A percentile compares a stretch with the other conserved stretches of the same genome.
Evolutionary conservation across 495 filamentous ascomycete genomes (phyloP).

Genomic region (Astrothelium subdiscretum): DNA sequence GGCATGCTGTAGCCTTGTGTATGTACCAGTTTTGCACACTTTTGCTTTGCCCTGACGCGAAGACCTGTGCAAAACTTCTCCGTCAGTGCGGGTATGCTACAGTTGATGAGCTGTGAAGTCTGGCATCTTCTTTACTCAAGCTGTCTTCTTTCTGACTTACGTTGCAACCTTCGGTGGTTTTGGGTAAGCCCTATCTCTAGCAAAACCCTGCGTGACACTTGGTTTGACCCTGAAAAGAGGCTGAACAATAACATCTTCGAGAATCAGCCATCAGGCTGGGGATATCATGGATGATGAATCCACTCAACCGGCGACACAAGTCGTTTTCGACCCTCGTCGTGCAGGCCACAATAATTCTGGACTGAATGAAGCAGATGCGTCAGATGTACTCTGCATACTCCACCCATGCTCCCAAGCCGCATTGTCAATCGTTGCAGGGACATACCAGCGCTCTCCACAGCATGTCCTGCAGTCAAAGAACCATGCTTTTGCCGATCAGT

Average conservation of each 20-base stretch:
- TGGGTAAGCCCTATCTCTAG: too few relatives aligned
- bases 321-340: constrained; percentile 65
- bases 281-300: constrained; percentile 19
- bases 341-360: constrained; percentile 65
- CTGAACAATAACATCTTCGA: background rate
- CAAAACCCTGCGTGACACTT: too few relatives aligned
- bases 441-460: constrained; percentile 39
- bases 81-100: background rate
- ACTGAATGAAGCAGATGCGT: constrained; percentile 64
- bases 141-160: too few relatives aligned
- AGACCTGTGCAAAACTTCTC: background rate
- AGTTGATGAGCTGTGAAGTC: background rate
- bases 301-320: constrained; percentile 68
- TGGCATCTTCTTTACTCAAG: too few relatives aligned
- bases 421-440: constrained; percentile 48
- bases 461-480: constrained; percentile 41
- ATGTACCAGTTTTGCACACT: too few relatives aligned
- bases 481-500: constrained; percentile 25
- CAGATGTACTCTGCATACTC: constrained; percentile 82
- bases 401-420: constrained; percentile 66
- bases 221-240: background rate
- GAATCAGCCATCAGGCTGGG: background rate
- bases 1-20: too few relatives aligned
- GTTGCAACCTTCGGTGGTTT: too few relatives aligned
- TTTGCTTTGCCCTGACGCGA: background rate